Evolutionary conservation across 257 asterid genomes (phyloP).

Genomic region (Apocynum venetum): DNA sequence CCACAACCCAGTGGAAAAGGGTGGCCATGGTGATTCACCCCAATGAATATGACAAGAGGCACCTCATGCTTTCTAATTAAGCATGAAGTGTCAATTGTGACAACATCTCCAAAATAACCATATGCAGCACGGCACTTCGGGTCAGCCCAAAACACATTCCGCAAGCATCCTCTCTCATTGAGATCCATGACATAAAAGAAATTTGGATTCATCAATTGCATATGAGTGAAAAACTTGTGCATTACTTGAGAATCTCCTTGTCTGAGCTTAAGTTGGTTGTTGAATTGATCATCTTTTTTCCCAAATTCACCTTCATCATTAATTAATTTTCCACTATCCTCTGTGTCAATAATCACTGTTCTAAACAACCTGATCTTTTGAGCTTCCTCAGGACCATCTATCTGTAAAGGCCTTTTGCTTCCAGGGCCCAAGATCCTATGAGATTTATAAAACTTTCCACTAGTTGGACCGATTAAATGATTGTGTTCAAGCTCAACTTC

Average conservation of each 20-base stretch:
- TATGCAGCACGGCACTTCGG: conserved; percentile 42
- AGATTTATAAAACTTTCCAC: conserved; percentile 43
- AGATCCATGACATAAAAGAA: conserved; percentile 59
- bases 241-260: conserved; percentile 49
- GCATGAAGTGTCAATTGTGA: conserved; percentile 35
- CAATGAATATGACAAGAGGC: conserved; percentile 47
- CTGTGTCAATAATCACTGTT: conserved; percentile 42
- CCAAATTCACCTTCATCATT: conserved; percentile 27
- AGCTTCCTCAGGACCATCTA: conserved; percentile 31
- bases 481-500: conserved; percentile 65
- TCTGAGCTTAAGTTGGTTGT: conserved; percentile 40
- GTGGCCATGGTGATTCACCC: conserved; percentile 58
- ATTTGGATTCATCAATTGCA: conserved; percentile 48
- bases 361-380: conserved; percentile 45
- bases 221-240: conserved; percentile 35
- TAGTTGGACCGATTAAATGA: conserved; percentile 42
- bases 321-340: conserved; percentile 25
- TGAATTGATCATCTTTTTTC: conserved; percentile 22
- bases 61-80: conserved; percentile 41
- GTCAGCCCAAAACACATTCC: conserved; percentile 63
- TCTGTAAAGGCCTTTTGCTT: conserved; percentile 47
- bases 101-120: conserved; percentile 47
- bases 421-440: conserved; percentile 35
- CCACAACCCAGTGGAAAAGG: conserved; percentile 54
- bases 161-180: conserved; percentile 45